These are phyloP conservation scores for Lupinus albus DNA, from an alignment of 306 rosid genomes.

Conservation along the genomic window DNA sequence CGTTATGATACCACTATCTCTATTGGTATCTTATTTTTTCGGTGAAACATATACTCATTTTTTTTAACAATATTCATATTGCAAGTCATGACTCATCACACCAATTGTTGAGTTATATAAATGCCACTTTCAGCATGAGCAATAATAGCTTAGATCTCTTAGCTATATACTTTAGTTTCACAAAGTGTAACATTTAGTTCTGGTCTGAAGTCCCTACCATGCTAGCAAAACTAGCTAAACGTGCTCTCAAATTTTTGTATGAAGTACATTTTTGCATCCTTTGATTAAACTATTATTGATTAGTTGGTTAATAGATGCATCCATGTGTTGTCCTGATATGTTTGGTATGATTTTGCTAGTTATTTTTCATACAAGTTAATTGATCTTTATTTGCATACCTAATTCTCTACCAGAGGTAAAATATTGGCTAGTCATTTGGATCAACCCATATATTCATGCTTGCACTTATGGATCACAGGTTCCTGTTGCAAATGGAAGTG, in stretches of 20 bases:
- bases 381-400: slow-evolving; percentile 33
- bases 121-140: slow-evolving; percentile 11
- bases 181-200: slow-evolving; percentile 3
- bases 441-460: slow-evolving; percentile 27
- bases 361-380: slow-evolving; percentile 12
- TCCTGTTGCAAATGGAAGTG: slow-evolving; percentile 98
- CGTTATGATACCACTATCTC: slow-evolving; percentile 17
- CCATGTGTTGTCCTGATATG: slow-evolving; percentile 13
- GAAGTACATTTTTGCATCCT: slow-evolving; percentile 35
- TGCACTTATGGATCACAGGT: slow-evolving; percentile 58
- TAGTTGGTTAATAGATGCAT: slow-evolving; percentile 13
- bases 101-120: background rate
- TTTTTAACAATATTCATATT: background rate
- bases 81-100: background rate
- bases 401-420: slow-evolving; percentile 20
- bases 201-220: slow-evolving; percentile 8
- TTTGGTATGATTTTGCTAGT: slow-evolving; percentile 9
- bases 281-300: slow-evolving; percentile 22
- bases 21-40: background rate
- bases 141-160: background rate
- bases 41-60: background rate
- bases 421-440: slow-evolving; percentile 9
- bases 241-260: slow-evolving; percentile 24
- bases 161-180: slow-evolving; percentile 6
- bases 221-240: slow-evolving; percentile 17